Conservation (phyloP, 805 yeast species). For the Lipomyces mesembrius region DNA sequence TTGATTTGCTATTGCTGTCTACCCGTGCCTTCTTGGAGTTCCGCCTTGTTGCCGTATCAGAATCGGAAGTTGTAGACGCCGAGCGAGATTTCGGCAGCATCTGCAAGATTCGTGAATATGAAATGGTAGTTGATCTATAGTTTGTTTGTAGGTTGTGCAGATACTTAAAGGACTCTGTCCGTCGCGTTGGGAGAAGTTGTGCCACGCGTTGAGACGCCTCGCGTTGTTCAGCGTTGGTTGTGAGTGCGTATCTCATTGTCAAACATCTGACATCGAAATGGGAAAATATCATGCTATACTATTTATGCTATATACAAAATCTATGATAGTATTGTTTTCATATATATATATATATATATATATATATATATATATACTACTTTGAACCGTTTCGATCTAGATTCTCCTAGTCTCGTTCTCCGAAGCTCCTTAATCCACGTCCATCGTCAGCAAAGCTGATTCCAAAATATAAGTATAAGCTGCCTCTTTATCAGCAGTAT, state of each 20-base stretch:
- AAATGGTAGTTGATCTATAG: not conserved
- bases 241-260: not conserved
- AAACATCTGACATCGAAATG: not conserved
- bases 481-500: constrained; percentile 9
- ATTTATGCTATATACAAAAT: too few relatives aligned
- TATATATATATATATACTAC: too few relatives aligned
- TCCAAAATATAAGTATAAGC: constrained; percentile 20
- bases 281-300: too few relatives aligned
- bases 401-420: not conserved
- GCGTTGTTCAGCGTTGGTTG: not conserved
- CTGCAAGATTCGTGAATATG: not conserved
- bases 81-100: not conserved
- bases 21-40: not conserved
- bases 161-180: not conserved
- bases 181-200: not conserved
- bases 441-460: constrained; percentile 18
- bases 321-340: too few relatives aligned
- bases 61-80: not conserved
- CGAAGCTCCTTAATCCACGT: not conserved
- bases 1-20: not conserved
- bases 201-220: not conserved
- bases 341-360: too few relatives aligned
- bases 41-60: not conserved
- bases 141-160: not conserved
- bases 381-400: not conserved